phyloP scores from a whole-genome alignment of 257 asterid genomes.

The Paulownia fortunei region DNA sequence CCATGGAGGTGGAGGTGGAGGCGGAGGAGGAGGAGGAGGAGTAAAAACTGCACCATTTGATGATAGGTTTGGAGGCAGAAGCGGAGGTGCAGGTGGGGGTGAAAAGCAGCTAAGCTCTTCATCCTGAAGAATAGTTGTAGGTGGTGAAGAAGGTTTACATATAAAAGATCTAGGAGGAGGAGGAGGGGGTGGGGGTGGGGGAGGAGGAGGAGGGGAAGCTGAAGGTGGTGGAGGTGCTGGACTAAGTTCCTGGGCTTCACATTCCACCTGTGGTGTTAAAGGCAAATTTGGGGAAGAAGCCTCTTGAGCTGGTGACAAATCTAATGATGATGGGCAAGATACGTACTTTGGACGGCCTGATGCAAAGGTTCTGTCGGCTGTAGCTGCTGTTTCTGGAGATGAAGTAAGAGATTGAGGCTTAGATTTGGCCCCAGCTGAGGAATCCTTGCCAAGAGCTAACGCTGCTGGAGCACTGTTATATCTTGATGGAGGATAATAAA shows the following conservation, averaged over 20 bases:
- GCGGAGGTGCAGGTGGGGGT: slow-evolving; percentile 22
- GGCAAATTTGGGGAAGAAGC: slow-evolving; percentile 38
- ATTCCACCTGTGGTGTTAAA: slow-evolving; percentile 39
- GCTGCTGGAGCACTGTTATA: slow-evolving; percentile 92
- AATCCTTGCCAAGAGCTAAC: slow-evolving; percentile 61
- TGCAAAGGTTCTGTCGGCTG: slow-evolving; percentile 44
- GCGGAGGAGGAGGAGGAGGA: slow-evolving; percentile 34
- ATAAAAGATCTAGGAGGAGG: slow-evolving; percentile 33
- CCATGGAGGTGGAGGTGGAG: slow-evolving; percentile 36
- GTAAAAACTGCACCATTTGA: slow-evolving; percentile 1
- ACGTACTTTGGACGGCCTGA: slow-evolving; percentile 49
- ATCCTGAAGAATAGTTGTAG: slow-evolving; percentile 23
- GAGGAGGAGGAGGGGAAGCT: slow-evolving; percentile 29
- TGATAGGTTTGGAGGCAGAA: slow-evolving; percentile 12
- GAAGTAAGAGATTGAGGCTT: slow-evolving; percentile 53
- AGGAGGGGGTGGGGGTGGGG: slow-evolving; percentile 41
- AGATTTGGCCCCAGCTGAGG: slow-evolving; percentile 64
- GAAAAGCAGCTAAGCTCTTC: slow-evolving; percentile 12
- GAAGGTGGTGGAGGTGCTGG: slow-evolving; percentile 39
- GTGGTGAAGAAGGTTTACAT: slow-evolving; percentile 26
- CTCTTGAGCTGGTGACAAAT: slow-evolving; percentile 42
- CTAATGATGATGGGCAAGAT: slow-evolving; percentile 55
- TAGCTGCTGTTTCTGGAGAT: slow-evolving; percentile 53
- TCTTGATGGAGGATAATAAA: slow-evolving; percentile 88
- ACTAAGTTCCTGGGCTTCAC: slow-evolving; percentile 46